A percentile compares a stretch with the other conserved stretches of the same genome.
phyloP scores from a whole-genome alignment of 139 green algal genomes.

The Chlorella sp. region DNA sequence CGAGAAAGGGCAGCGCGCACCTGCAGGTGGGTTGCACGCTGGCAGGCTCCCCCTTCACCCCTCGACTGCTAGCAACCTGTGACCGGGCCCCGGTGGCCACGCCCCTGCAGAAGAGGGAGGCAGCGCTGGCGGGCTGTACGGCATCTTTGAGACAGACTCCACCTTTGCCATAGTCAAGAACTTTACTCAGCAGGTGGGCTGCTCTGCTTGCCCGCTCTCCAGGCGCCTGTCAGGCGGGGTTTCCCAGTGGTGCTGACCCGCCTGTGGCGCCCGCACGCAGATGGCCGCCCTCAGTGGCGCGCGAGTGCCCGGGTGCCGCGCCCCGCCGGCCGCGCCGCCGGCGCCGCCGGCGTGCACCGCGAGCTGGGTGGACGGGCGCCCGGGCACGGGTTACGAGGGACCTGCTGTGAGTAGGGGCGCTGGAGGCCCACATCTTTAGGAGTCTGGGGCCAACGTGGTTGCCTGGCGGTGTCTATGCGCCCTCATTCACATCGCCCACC shows the following conservation, averaged over 20 bases:
- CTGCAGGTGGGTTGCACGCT: no score
- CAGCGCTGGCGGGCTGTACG: conserved; percentile 30
- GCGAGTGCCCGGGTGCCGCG: not conserved
- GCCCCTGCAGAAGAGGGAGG: conserved; percentile 46
- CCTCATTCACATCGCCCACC: no score
- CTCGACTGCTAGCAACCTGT: no score
- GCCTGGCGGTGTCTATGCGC: no score
- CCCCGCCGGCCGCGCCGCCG: not conserved
- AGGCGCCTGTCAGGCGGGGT: no score
- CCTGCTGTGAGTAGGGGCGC: no score
- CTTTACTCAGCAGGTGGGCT: conserved; percentile 21
- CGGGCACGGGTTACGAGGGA: conserved; percentile 34
- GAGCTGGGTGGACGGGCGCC: conserved; percentile 25
- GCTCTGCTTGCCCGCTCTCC: no score
- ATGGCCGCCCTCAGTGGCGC: conserved; percentile 30
- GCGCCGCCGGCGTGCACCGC: conserved; percentile 13
- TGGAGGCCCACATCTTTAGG: not conserved
- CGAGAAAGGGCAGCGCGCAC: conserved; percentile 48
- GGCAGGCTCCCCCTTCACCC: no score
- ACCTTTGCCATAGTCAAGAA: conserved; percentile 26
- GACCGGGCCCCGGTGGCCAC: no score
- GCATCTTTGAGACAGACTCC: conserved; percentile 28
- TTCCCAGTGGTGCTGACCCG: no score
- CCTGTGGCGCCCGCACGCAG: no score
- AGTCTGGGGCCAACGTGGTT: not conserved